Conservation (phyloP, 2,329 filamentous ascomycete genomes). For the Colletotrichum scovillei region DNA sequence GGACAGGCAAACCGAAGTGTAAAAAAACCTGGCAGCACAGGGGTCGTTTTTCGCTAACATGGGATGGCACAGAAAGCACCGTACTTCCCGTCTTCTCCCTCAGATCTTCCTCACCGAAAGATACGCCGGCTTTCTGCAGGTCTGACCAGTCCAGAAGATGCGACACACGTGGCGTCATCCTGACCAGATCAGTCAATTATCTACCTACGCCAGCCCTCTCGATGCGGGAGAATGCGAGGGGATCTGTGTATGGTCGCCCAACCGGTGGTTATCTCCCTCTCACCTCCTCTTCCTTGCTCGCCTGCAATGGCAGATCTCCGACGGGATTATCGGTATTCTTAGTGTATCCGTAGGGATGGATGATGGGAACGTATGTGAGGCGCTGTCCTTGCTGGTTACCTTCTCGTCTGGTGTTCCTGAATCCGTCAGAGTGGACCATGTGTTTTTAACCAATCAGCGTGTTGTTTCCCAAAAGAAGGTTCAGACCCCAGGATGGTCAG, state of each 20-base stretch:
- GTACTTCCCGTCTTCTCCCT: not conserved
- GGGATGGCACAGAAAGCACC: constrained; percentile 16
- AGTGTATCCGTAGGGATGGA: not conserved
- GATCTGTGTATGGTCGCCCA: not conserved
- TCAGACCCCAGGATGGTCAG: constrained; percentile 21
- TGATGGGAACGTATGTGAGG: not conserved
- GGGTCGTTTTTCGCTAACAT: constrained; percentile 11
- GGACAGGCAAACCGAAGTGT: not conserved
- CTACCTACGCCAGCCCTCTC: not conserved
- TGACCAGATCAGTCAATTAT: not conserved
- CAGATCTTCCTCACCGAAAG: constrained; percentile 3
- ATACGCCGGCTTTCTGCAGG: constrained; percentile 16
- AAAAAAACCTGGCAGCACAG: constrained; percentile 15
- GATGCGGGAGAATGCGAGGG: not conserved
- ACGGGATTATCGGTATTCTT: not conserved
- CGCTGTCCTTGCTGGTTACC: not conserved
- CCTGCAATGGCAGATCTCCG: constrained; percentile 1
- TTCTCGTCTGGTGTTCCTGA: constrained; percentile 17
- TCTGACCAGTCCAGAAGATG: constrained; percentile 7
- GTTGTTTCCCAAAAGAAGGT: not conserved
- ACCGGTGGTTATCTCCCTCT: not conserved
- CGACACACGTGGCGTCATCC: constrained; percentile 32
- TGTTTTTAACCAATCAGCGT: constrained; percentile 9
- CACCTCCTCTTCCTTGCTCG: not conserved
- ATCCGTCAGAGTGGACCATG: constrained; percentile 21